Percentiles rank a stretch among this genome's conserved stretches.
These are phyloP conservation scores for Petunia axillaris DNA, from an alignment of 257 asterid genomes.

Conservation along the genomic window DNA sequence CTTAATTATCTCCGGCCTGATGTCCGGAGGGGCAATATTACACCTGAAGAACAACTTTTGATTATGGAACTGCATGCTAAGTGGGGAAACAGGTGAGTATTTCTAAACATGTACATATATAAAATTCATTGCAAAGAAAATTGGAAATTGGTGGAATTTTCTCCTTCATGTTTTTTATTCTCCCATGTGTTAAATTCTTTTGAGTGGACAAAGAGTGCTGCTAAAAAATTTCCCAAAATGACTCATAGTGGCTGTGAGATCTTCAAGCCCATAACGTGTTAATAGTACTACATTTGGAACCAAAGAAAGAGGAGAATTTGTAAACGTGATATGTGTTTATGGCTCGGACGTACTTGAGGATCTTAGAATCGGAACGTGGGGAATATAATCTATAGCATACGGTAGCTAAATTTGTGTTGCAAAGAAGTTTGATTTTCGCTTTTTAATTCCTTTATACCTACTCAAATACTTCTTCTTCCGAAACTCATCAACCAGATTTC, in stretches of 20 bases:
- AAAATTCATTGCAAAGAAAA: background rate
- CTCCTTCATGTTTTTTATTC: conserved; percentile 32
- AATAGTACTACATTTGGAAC: conserved; percentile 24
- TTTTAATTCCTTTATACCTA: background rate
- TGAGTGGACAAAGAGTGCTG: conserved; percentile 21
- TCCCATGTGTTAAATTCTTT: conserved; percentile 22
- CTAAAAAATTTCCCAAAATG: background rate
- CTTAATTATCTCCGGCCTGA: conserved; percentile 95
- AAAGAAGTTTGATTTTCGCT: background rate
- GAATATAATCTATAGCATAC: conserved; percentile 22
- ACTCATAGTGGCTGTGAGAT: conserved; percentile 26
- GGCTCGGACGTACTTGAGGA: background rate
- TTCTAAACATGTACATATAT: conserved; percentile 7
- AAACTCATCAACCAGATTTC: background rate
- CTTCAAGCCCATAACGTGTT: conserved; percentile 27
- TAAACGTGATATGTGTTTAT: conserved; percentile 17
- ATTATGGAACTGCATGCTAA: conserved; percentile 96
- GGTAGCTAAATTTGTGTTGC: background rate
- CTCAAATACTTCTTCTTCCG: background rate
- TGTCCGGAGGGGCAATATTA: conserved; percentile 85
- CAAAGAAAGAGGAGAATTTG: background rate
- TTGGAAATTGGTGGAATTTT: background rate
- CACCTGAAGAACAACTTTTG: conserved; percentile 89
- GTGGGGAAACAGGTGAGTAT: conserved; percentile 90
- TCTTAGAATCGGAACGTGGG: conserved; percentile 39